Evolutionary conservation across 352 stramenopile species (phyloP).

Genomic region (Pythium aphanidermatum): DNA sequence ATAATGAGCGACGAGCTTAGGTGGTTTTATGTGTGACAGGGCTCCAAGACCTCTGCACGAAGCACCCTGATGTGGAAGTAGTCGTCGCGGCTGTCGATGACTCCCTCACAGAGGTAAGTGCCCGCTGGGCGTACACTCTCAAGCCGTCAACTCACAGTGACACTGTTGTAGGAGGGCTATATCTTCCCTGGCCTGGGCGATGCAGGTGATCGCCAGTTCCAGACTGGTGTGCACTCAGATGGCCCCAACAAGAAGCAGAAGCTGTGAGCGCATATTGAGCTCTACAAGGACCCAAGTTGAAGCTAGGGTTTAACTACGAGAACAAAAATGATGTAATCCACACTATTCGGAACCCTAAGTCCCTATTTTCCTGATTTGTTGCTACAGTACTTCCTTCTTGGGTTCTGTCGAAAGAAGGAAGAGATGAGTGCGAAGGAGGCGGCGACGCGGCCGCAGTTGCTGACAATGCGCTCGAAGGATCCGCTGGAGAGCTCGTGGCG

Average conservation of each 20-base stretch:
- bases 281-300: slow-evolving; percentile 3
- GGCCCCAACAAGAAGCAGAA: slow-evolving; percentile 52
- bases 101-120: slow-evolving; percentile 54
- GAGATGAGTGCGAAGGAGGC: slow-evolving; percentile 6
- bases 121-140: too few species aligned
- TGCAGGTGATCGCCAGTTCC: slow-evolving; percentile 79
- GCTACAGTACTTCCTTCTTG: too few species aligned
- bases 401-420: too few species aligned
- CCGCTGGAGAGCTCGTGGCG: slow-evolving; percentile 84
- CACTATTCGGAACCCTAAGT: background rate
- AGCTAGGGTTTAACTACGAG: slow-evolving; percentile 1
- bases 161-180: slow-evolving; percentile 81
- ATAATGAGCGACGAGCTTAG: too few species aligned
- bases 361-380: too few species aligned
- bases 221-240: slow-evolving; percentile 55
- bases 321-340: slow-evolving; percentile 1
- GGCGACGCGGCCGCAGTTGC: slow-evolving; percentile 30
- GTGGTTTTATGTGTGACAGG: slow-evolving; percentile 17
- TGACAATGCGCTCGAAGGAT: slow-evolving; percentile 74
- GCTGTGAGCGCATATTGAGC: slow-evolving; percentile 34
- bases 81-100: slow-evolving; percentile 76
- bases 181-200: slow-evolving; percentile 80
- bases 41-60: slow-evolving; percentile 70
- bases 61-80: slow-evolving; percentile 77
- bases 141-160: too few species aligned